Evolutionary conservation across 176 grass and related monocot species (phyloP), one percentile per base, ranked within the genome.

Genomic region (Leersia perrieri): DNA sequence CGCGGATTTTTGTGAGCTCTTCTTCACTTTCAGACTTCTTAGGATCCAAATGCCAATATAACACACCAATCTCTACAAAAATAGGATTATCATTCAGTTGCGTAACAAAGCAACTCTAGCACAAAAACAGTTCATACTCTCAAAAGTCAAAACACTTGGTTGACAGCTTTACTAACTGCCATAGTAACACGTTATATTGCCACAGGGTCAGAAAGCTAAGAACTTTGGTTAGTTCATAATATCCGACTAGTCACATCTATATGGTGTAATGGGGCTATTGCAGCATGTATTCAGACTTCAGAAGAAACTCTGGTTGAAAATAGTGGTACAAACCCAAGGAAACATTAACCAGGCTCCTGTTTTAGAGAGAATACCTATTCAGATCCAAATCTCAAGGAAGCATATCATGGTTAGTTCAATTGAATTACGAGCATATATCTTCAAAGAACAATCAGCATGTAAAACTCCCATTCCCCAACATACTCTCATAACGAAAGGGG

Each of bases 11-110:
- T 27, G 79, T 75, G 7, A 98, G 84, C 69, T 95, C 92, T 60
- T 86, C 88, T 49, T 91, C 77, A 11, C 80, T 95, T 84, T 98
- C 88, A 49, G 88, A 31, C 39, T 93, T 88, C 88, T 91, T 73
- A 39, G 92, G 90, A 80, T 98, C 79, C 81, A 95, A 81, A 35
- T 95, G 81, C 95, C 92, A 95, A 63, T 93, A 90, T 40, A 98
- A 29, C 70, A 98, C 71, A 20, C 92, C 95, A 80, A 98, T 85
- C 60, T 98, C 95, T 98, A 88, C 66, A 85, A 55, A 49, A 88
- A 66, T 1, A 77, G 4, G 28, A 66, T 11, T n/a, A 31, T 11
- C 27, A 31, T 15, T 68, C 60, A 27, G 60, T 49, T 76, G 3
- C n/a, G 42, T 36, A 15, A 18, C 3, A 13, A n/a, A 82, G 4